Evolutionary conservation across 78 protist genomes (phyloP).

Genomic region (Corallochytrium limacisporum): DNA sequence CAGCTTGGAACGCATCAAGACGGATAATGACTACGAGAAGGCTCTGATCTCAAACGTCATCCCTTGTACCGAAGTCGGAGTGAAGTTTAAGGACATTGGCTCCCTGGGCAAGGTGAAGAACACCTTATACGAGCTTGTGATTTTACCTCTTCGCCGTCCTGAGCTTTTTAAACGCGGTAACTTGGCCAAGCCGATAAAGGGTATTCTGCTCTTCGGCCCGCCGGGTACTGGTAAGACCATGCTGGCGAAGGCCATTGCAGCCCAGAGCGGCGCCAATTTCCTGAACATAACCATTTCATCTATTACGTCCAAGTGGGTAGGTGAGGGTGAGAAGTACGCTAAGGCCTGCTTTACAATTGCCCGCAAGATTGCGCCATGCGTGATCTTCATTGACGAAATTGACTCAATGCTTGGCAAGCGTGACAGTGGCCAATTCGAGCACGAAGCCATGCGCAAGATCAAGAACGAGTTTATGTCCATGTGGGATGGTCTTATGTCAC

Average conservation of each 20-base stretch:
- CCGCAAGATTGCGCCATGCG: constrained; percentile 59
- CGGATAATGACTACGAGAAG: constrained; percentile 8
- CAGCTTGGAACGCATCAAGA: neutral
- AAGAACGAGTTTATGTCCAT: constrained; percentile 40
- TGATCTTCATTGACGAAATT: constrained; percentile 75
- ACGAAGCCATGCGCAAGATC: constrained; percentile 50
- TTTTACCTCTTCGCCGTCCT: constrained; percentile 56
- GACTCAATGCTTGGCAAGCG: constrained; percentile 30
- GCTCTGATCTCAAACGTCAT: neutral
- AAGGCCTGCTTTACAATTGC: constrained; percentile 13
- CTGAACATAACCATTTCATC: constrained; percentile 41
- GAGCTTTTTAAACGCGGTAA: constrained; percentile 37
- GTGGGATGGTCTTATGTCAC: constrained; percentile 16
- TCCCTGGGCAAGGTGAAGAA: constrained; percentile 45
- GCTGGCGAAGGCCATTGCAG: constrained; percentile 85
- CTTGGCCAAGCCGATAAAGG: neutral
- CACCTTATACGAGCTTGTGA: constrained; percentile 60
- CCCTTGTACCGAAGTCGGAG: neutral
- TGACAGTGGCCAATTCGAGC: constrained; percentile 30
- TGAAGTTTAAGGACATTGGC: constrained; percentile 2
- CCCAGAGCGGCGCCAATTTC: constrained; percentile 63
- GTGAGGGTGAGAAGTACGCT: constrained; percentile 60
- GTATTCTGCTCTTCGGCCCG: constrained; percentile 73
- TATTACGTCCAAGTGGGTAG: constrained; percentile 63
- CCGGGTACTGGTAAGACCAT: constrained; percentile 86